These are phyloP conservation scores for Eleusine indica DNA, from an alignment of 176 grass and related monocot species.

Conservation along the genomic window DNA sequence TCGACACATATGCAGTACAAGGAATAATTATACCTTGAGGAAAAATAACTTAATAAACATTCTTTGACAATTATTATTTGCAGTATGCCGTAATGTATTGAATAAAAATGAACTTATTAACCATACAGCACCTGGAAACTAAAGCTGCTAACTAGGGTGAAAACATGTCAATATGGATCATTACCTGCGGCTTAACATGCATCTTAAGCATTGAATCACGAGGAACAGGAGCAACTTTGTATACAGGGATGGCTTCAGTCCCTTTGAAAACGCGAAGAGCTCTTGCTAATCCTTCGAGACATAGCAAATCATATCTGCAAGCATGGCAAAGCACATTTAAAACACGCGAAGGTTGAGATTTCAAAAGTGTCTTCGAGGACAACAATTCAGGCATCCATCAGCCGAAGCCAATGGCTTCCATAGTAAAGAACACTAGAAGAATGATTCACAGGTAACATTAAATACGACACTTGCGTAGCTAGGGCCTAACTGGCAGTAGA, in stretches of 20 bases:
- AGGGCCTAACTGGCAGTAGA: not conserved
- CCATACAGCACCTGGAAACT: not conserved
- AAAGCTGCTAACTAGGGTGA: not conserved
- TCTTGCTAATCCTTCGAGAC: slow-evolving; percentile 88
- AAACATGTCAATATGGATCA: not conserved
- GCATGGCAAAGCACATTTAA: slow-evolving; percentile 14
- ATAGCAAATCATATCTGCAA: slow-evolving; percentile 90
- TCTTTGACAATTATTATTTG: not conserved
- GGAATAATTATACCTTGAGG: not conserved
- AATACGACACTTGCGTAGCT: slow-evolving; percentile 30
- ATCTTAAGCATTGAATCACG: slow-evolving; percentile 63
- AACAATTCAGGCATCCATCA: not conserved
- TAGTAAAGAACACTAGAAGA: not conserved
- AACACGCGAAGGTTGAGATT: slow-evolving; percentile 18
- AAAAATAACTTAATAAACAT: not conserved
- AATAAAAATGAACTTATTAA: slow-evolving; percentile 12
- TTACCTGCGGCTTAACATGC: slow-evolving; percentile 85
- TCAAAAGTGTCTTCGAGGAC: not conserved
- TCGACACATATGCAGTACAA: not conserved
- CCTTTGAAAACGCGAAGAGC: slow-evolving; percentile 80
- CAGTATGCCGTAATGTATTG: not conserved
- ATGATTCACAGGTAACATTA: not conserved
- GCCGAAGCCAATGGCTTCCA: not conserved
- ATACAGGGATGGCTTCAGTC: slow-evolving; percentile 60
- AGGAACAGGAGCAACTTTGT: slow-evolving; percentile 54